Conservation (phyloP, 306 rosid species). For the Dryas drummondii region DNA sequence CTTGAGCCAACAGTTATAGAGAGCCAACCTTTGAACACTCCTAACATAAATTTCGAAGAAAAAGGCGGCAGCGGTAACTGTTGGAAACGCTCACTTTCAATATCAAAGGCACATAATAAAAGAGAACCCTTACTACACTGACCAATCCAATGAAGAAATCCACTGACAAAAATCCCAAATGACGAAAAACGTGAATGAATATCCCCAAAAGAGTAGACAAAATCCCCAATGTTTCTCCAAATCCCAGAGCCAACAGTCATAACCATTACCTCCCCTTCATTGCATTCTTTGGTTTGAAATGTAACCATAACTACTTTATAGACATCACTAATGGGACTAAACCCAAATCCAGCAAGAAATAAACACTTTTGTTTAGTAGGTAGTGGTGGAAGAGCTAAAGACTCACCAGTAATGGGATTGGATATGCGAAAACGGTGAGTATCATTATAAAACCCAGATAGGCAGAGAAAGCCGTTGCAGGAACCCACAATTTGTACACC, state of each 20-base stretch:
- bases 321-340: background rate
- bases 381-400: background rate
- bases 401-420: conserved; percentile 1
- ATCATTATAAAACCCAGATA: background rate
- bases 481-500: background rate
- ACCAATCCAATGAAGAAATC: background rate
- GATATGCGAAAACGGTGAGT: background rate
- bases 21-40: background rate
- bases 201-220: too few species aligned
- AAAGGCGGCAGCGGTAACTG: background rate
- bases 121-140: too few species aligned
- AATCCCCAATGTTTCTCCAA: too few species aligned
- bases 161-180: background rate
- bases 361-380: too few species aligned
- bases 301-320: background rate
- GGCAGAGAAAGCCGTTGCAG: background rate
- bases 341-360: background rate
- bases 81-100: background rate
- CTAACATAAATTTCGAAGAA: too few species aligned
- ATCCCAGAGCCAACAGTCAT: background rate
- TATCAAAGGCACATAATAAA: background rate
- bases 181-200: too few species aligned
- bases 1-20: background rate
- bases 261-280: background rate
- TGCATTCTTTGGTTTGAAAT: background rate